Evolutionary conservation across 805 yeast genomes (phyloP), one percentile per base, ranked within the genome.

Genomic region (Hanseniaspora vineae): DNA sequence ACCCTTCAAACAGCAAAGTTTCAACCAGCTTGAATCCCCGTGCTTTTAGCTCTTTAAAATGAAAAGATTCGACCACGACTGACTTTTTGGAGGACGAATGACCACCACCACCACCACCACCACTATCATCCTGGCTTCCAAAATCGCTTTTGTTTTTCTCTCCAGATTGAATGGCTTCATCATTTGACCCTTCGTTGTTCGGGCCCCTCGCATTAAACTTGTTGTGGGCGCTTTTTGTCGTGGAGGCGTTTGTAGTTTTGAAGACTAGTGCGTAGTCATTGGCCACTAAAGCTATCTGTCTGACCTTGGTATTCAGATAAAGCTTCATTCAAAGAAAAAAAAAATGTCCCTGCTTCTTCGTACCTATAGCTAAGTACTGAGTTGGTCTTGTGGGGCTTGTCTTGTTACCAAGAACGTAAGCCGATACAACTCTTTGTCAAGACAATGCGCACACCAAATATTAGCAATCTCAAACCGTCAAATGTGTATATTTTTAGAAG

Each of bases 281-380:
- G 18, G 81, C 73, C 2, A 78, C 75, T 2, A 87, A 67, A 2
- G 85, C 81, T 49, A 85, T 68, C 11, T 89, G 74, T 47, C 96
- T 68, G 1, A 92, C 90, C 33, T 69, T 61, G 49, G 72, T 75
- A 48, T 82, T 77, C 46, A 83, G 69, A 61, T 70, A 78, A 12
- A 84, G 71, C 60, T 67, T 73, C 88, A 84, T 84, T 19, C 33
- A 17, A 35, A 42, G n/a, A n/a, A n/a, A n/a, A n/a, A n/a, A n/a
- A n/a, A n/a, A n/a, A n/a, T n/a, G n/a, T n/a, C n/a, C n/a, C n/a
- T n/a, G n/a, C n/a, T n/a, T n/a, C n/a, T n/a, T n/a, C n/a, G n/a
- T n/a, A n/a, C n/a, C n/a, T n/a, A n/a, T n/a, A n/a, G n/a, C n/a
- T n/a, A n/a, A n/a, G n/a, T n/a, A n/a, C 12, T 31, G 42, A 15